Percentiles rank a stretch among this genome's conserved stretches.
Evolutionary conservation across 73 alveolate species (phyloP).

Genomic region (Tetrahymena thermophila): DNA sequence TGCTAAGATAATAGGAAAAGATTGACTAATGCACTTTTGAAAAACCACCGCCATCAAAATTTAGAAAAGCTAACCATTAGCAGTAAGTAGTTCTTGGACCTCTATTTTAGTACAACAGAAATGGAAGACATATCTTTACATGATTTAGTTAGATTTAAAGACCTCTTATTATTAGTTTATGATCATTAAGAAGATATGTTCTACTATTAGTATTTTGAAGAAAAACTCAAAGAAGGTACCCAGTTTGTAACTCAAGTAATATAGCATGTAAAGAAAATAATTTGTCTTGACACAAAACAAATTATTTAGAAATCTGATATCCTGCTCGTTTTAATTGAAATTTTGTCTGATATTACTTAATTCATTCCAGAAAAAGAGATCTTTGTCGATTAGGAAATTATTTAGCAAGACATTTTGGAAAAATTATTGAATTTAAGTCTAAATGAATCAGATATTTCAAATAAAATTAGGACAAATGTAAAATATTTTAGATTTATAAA

Average conservation of each 20-base stretch:
- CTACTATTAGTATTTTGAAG: not conserved
- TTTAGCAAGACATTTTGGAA: not conserved
- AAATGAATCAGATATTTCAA: not conserved
- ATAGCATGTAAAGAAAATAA: not conserved
- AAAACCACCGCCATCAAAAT: not conserved
- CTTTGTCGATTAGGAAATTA: not conserved
- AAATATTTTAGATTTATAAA: not conserved
- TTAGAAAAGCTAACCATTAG: not conserved
- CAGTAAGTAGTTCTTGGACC: not conserved
- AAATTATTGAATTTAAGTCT: not conserved
- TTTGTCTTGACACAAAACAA: not conserved
- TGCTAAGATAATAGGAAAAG: not conserved
- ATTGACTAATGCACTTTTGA: not conserved
- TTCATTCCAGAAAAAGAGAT: not conserved
- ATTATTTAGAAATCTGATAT: not conserved
- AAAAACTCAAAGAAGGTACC: not conserved
- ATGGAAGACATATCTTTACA: not conserved
- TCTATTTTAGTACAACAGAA: not conserved
- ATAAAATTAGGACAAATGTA: not conserved
- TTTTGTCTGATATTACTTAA: not conserved
- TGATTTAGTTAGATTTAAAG: not conserved
- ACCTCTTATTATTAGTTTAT: not conserved
- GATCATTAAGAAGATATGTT: not conserved
- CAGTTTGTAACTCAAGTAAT: not conserved
- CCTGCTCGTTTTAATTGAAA: not conserved